These are phyloP conservation scores for Mortierella hygrophila DNA, from an alignment of 192 early-diverging fungal species.

Conservation along the genomic window DNA sequence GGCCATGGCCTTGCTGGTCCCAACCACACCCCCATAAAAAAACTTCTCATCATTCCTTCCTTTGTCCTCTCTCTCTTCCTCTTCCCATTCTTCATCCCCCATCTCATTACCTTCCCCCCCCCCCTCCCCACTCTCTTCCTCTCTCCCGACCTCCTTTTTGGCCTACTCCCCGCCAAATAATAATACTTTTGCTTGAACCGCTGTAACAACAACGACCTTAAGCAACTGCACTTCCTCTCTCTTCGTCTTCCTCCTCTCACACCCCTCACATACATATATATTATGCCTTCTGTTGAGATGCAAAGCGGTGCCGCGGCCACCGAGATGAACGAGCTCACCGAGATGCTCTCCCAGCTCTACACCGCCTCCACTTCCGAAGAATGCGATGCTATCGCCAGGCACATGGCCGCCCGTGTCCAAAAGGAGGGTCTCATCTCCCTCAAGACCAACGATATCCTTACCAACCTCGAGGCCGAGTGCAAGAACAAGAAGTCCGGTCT, in stretches of 20 bases:
- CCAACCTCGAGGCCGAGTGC: conserved; percentile 66
- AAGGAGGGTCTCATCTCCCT: conserved; percentile 65
- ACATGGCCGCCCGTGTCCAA: conserved; percentile 70
- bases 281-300: conserved; percentile 48
- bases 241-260: background rate
- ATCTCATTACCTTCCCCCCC: conserved; percentile 15
- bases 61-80: background rate
- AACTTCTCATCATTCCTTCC: background rate
- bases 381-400: conserved; percentile 64
- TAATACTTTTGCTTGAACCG: background rate
- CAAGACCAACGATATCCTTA: conserved; percentile 68
- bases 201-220: background rate
- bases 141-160: background rate
- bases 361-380: conserved; percentile 59
- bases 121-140: background rate
- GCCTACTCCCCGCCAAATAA: conserved; percentile 8
- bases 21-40: background rate
- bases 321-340: conserved; percentile 43
- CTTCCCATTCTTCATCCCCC: conserved; percentile 2
- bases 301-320: conserved; percentile 10
- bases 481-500: conserved; percentile 76
- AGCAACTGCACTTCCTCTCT: background rate
- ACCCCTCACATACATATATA: background rate
- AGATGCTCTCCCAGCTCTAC: conserved; percentile 52
- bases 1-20: background rate